Evolutionary conservation across 2,329 filamentous ascomycete genomes (phyloP).

Genomic region (Aspergillus felis): DNA sequence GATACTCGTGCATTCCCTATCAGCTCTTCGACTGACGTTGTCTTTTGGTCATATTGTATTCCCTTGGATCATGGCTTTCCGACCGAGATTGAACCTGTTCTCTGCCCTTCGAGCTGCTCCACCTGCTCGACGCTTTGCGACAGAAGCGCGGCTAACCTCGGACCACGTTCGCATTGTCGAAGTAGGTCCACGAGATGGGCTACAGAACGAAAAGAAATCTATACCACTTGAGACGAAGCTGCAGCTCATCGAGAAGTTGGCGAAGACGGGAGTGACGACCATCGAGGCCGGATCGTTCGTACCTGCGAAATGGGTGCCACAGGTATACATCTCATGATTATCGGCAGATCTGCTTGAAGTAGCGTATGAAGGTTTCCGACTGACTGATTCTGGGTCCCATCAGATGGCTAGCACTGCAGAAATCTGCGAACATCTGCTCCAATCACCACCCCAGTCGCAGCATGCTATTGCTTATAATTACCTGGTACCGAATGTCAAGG

Average conservation of each 20-base stretch:
- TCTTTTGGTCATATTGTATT: neutral
- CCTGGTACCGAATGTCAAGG: conserved; percentile 61
- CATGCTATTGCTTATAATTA: conserved; percentile 61
- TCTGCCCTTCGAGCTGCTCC: conserved; percentile 22
- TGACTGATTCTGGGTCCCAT: neutral
- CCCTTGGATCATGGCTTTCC: conserved; percentile 18
- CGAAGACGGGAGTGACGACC: conserved; percentile 46
- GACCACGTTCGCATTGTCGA: conserved; percentile 52
- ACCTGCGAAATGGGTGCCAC: conserved; percentile 52
- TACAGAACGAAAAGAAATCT: conserved; percentile 51
- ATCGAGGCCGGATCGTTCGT: conserved; percentile 54
- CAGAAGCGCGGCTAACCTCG: conserved; percentile 40
- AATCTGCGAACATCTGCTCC: conserved; percentile 54
- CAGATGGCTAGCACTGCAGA: conserved; percentile 64
- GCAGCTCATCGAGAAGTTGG: conserved; percentile 46
- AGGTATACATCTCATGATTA: conserved; percentile 33
- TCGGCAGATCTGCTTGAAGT: neutral
- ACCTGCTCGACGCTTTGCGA: conserved; percentile 30
- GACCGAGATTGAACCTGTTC: conserved; percentile 26
- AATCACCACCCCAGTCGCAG: conserved; percentile 47
- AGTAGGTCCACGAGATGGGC: conserved; percentile 51
- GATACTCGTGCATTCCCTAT: neutral
- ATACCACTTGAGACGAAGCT: conserved; percentile 49
- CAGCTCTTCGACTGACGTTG: neutral
- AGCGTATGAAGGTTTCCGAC: neutral